Base-by-base conservation (phyloP, 2,329 filamentous ascomycete species). In the Dactylonectria estremocensis region DNA sequence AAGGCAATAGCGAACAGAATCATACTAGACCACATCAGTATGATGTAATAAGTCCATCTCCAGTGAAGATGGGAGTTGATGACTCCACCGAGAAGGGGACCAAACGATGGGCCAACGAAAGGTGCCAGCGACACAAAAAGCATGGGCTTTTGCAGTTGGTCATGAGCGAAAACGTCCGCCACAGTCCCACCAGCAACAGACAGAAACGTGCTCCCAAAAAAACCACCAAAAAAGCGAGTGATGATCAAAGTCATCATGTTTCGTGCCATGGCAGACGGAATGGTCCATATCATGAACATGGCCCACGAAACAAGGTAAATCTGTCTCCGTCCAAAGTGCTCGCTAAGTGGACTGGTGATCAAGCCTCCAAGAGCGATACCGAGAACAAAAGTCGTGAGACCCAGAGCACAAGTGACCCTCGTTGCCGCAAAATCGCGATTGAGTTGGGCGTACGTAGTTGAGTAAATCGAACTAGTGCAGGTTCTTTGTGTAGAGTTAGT, bases 161-260 rank as follows among this genome's bases (percentile, higher is more conserved):
- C 31, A 1, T 56, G 43, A 0, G 52, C 31, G 8, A 74, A 74
- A 0, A 73, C 56, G 45, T 74, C 72, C 0, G 67, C 67, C 0
- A 72, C 72, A 5, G 72, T 75, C 16, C 72, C 72, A 0, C 72
- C 72, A 0, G 69, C 68, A 8, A 74, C 72, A 7, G 67, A 68
- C 1, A 74, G 56, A 14, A 74, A 75, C 0, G 65, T 63, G 18
- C 72, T 75, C 0, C 65, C 68, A 2, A 37, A 58, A 10, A 68
- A 66, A 1, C 92, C 92, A 70, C 90, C 87, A 49, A 97, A 86
- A 77, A 97, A 96, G 2, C 94, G 89, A 16, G 87, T 86, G 5
- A 95, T 81, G 59, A 97, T 83, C 86, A 95, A 90, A 2, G 93
- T 95, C 68, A 89, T 80, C 14, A 94, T 92, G 72, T 95, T 95